Evolutionary conservation across 2,329 filamentous ascomycete genomes (phyloP).

Genomic region (Aspergillus spinulosporus): DNA sequence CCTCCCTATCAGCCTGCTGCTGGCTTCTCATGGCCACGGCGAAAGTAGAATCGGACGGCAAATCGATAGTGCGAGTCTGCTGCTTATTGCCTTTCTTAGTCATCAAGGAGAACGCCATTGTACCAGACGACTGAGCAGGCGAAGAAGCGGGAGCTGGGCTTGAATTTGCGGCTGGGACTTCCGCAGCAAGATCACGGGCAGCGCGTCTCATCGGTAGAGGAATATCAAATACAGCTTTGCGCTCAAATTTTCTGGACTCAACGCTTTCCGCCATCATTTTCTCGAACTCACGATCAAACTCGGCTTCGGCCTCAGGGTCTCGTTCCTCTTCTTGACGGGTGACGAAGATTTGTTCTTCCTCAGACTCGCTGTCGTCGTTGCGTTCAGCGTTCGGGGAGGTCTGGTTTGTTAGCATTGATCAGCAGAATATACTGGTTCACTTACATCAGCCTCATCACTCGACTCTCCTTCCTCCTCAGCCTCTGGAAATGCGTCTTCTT

Average conservation of each 20-base stretch:
- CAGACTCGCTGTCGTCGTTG: slow-evolving; percentile 56
- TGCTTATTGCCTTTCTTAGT: slow-evolving; percentile 96
- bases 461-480: slow-evolving; percentile 56
- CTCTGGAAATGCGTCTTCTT: slow-evolving; percentile 59
- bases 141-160: slow-evolving; percentile 12
- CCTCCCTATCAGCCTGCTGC: slow-evolving; percentile 90
- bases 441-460: slow-evolving; percentile 52
- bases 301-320: slow-evolving; percentile 91
- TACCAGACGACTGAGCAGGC: slow-evolving; percentile 46
- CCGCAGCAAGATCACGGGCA: slow-evolving; percentile 58
- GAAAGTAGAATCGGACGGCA: slow-evolving; percentile 85
- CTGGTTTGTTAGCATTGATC: slow-evolving; percentile 27
- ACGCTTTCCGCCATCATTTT: slow-evolving; percentile 98
- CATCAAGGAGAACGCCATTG: slow-evolving; percentile 95
- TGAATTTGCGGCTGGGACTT: slow-evolving; percentile 17
- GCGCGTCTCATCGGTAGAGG: slow-evolving; percentile 82
- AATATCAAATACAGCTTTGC: slow-evolving; percentile 93
- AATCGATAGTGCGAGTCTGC: slow-evolving; percentile 84
- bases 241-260: slow-evolving; percentile 93
- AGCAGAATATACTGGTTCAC: slow-evolving; percentile 24
- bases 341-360: slow-evolving; percentile 88
- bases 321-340: slow-evolving; percentile 85
- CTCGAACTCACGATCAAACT: slow-evolving; percentile 96
- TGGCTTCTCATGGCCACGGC: slow-evolving; percentile 95
- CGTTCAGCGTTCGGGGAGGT: slow-evolving; percentile 50